These are phyloP conservation scores for Oidium heveae DNA, from an alignment of 2,329 filamentous ascomycete genomes.

Conservation along the genomic window DNA sequence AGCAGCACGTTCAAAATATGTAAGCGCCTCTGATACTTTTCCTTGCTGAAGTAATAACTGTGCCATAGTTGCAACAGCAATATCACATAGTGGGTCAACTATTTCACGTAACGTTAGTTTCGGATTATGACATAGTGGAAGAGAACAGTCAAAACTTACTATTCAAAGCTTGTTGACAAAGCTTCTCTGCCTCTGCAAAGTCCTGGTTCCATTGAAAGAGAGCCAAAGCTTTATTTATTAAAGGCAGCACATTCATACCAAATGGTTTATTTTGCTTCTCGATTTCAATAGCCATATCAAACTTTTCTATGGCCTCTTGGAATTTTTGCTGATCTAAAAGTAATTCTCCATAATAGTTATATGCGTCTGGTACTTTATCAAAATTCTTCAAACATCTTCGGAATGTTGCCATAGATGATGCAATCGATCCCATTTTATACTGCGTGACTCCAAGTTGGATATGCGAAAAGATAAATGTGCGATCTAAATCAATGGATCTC, in stretches of 20 bases:
- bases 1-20: constrained; percentile 90
- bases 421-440: constrained; percentile 98
- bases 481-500: constrained; percentile 92
- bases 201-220: constrained; percentile 98
- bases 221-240: constrained; percentile 96
- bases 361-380: constrained; percentile 83
- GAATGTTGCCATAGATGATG: constrained; percentile 97
- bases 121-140: not conserved
- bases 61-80: constrained; percentile 95
- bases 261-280: constrained; percentile 85
- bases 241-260: constrained; percentile 87
- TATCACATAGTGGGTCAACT: constrained; percentile 98
- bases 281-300: constrained; percentile 95
- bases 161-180: constrained; percentile 92
- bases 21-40: constrained; percentile 82
- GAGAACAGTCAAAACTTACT: constrained; percentile 33
- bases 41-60: constrained; percentile 93
- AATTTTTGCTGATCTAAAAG: constrained; percentile 92
- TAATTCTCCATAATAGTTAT: constrained; percentile 98
- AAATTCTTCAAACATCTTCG: constrained; percentile 96
- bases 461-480: constrained; percentile 95
- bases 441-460: constrained; percentile 98
- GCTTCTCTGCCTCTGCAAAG: constrained; percentile 77
- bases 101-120: constrained; percentile 3
- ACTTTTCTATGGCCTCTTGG: constrained; percentile 87